Evolutionary conservation across 192 early-diverging fungal genomes (phyloP), one percentile per base, ranked within the genome.

Genomic region (Coemansia sp.): DNA sequence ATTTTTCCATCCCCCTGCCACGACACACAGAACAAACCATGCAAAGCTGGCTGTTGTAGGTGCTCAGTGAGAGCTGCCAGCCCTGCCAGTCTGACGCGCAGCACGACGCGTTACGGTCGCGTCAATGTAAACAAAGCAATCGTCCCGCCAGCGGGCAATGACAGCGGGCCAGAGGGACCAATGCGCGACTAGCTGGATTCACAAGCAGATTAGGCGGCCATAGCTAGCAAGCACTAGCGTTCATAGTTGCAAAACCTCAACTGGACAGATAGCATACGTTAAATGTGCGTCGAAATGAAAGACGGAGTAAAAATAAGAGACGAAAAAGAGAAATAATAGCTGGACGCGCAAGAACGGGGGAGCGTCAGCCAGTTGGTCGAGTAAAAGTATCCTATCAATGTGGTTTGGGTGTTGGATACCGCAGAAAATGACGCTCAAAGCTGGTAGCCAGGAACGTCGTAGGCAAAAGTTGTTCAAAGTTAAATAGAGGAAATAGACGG

Each of bases 41-140:
- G 41, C 41, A 45, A 15, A n/a, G 3, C 41, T n/a, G 41, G 41
- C 41, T 45, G 41, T 12, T 12, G 15, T 3, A 45, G 41, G 41
- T n/a, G 41, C 15, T 12, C 41, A n/a, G 41, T 7, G n/a, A 49
- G 48, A 4, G 48, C 48, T 49, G 19, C 21, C 14, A 23, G 38
- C 57, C 19, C 37, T 14, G 41, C 23, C 21, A 21, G 41, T 38
- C 21, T 38, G 60, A 32, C 27, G 43, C 27, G 49, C 12, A 47
- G 15, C 10, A 61, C 8, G 23, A 61, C 60, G 60, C 60, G 60
- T 50, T 27, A n/a, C 11, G 17, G 23, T 50, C 60, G 60, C 60
- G 60, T 61, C 41, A n/a, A 49, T n/a, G 19, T 49, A 49, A 49
- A 49, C 48, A 49, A 49, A 49, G 48, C 48, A 21, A 49, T 8